Percentiles rank a stretch among this genome's conserved stretches.
Conservation (phyloP, 257 asterid genomes). For the Lycium ferocissimum region DNA sequence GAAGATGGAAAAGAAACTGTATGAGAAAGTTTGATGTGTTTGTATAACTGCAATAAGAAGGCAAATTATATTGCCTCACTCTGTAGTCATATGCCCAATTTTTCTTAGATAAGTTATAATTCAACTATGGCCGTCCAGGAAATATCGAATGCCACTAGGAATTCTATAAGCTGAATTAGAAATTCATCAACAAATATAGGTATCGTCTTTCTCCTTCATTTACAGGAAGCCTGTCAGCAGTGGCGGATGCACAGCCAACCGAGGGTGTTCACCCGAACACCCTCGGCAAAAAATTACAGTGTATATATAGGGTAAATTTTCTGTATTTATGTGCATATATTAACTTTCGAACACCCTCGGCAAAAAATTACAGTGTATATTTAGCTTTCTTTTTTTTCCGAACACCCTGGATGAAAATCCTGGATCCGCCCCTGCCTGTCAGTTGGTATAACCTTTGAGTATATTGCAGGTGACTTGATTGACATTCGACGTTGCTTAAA, state of each 20-base stretch:
- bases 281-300: too few relatives aligned
- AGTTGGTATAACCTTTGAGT: not conserved
- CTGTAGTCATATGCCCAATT: not conserved
- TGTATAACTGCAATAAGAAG: not conserved
- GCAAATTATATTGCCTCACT: not conserved
- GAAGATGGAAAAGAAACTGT: not conserved
- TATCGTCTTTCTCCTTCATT: not conserved
- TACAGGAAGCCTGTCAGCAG: not conserved
- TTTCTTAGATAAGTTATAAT: not conserved
- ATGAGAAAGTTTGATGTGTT: not conserved
- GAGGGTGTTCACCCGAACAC: too few relatives aligned
- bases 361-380: too few relatives aligned
- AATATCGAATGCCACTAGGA: not conserved
- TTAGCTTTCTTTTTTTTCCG: too few relatives aligned
- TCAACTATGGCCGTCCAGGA: slow-evolving; percentile 7
- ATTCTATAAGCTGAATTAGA: not conserved
- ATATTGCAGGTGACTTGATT: slow-evolving; percentile 20
- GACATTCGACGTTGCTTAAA: not conserved
- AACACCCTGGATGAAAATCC: too few relatives aligned
- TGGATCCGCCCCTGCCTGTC: too few relatives aligned
- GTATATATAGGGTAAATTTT: too few relatives aligned
- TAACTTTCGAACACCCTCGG: too few relatives aligned
- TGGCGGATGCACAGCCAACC: too few relatives aligned
- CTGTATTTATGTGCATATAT: too few relatives aligned
- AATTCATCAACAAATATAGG: not conserved